phyloP scores from a whole-genome alignment of 2,329 filamentous ascomycete genomes.

The Lecanicillium sp. region DNA sequence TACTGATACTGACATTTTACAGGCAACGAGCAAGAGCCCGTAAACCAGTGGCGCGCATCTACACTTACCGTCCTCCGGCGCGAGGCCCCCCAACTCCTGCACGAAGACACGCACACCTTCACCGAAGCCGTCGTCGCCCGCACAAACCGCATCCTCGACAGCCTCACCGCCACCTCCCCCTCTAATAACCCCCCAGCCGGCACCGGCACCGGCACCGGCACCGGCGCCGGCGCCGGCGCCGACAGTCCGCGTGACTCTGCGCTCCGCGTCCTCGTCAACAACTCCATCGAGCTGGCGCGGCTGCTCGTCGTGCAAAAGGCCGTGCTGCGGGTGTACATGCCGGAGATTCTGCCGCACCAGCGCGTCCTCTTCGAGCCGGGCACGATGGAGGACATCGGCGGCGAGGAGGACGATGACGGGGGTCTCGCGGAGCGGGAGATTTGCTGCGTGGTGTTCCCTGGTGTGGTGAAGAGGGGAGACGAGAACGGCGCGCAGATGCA shows the following conservation, averaged over 20 bases:
- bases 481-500: conserved; percentile 57
- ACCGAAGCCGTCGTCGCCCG: conserved; percentile 39
- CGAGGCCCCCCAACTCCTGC: conserved; percentile 41
- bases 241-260: conserved; percentile 42
- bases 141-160: conserved; percentile 44
- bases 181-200: too few species aligned
- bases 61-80: conserved; percentile 55
- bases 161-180: conserved; percentile 35
- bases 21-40: conserved; percentile 42
- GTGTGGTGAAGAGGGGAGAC: conserved; percentile 58
- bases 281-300: conserved; percentile 50
- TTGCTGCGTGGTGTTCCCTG: conserved; percentile 58
- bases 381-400: conserved; percentile 62
- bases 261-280: conserved; percentile 46
- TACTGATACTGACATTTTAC: conserved; percentile 9
- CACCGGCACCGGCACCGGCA: conserved; percentile 23
- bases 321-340: conserved; percentile 51
- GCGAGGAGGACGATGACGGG: conserved; percentile 49
- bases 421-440: conserved; percentile 45
- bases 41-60: conserved; percentile 62
- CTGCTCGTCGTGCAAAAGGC: conserved; percentile 54
- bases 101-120: conserved; percentile 37
- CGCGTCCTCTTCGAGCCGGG: conserved; percentile 48
- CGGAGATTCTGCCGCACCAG: conserved; percentile 46
- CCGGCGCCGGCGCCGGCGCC: too few species aligned